These are phyloP conservation scores for Leccinum huronense DNA, from an alignment of 1,284 basidiomycete genomes.

Conservation along the genomic window DNA sequence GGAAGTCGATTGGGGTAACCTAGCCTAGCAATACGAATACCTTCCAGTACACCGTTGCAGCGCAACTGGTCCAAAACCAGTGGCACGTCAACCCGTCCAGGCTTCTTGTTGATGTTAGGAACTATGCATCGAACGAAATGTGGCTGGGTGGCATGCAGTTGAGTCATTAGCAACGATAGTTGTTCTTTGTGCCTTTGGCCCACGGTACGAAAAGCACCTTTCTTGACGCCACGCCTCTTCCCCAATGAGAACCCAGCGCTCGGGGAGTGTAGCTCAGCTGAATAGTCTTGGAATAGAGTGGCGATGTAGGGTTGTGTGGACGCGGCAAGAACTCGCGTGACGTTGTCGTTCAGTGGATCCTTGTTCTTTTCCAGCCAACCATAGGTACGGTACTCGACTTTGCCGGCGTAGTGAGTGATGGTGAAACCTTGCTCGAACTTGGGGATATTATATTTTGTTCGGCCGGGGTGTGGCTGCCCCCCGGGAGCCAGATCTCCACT, in stretches of 20 bases:
- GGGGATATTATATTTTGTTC: conserved; percentile 81
- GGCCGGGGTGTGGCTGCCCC: conserved; percentile 69
- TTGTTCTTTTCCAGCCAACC: conserved; percentile 99
- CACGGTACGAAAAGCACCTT: conserved; percentile 96
- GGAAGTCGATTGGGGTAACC: conserved; percentile 97
- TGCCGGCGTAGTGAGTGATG: conserved; percentile 95
- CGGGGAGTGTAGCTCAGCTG: conserved; percentile 36
- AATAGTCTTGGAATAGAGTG: conserved; percentile 82
- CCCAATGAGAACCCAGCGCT: conserved; percentile 50
- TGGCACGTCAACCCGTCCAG: conserved; percentile 89
- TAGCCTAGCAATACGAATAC: conserved; percentile 95
- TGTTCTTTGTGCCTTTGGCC: conserved; percentile 97
- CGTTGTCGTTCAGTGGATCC: conserved; percentile 96
- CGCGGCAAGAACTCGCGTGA: conserved; percentile 84
- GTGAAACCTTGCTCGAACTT: conserved; percentile 95
- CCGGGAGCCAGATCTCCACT: conserved; percentile 44
- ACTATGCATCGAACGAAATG: conserved; percentile 99
- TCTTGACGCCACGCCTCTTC: conserved; percentile 83
- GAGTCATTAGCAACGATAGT: conserved; percentile 86
- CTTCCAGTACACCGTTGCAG: conserved; percentile 99
- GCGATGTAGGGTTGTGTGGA: conserved; percentile 86
- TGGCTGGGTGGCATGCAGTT: conserved; percentile 92
- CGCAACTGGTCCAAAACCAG: conserved; percentile 95
- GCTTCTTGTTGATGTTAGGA: conserved; percentile 91
- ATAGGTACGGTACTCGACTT: conserved; percentile 94